These are phyloP conservation scores for Pleurotus cornucopiae DNA, from an alignment of 768 basidiomycete genomes.

Conservation along the genomic window DNA sequence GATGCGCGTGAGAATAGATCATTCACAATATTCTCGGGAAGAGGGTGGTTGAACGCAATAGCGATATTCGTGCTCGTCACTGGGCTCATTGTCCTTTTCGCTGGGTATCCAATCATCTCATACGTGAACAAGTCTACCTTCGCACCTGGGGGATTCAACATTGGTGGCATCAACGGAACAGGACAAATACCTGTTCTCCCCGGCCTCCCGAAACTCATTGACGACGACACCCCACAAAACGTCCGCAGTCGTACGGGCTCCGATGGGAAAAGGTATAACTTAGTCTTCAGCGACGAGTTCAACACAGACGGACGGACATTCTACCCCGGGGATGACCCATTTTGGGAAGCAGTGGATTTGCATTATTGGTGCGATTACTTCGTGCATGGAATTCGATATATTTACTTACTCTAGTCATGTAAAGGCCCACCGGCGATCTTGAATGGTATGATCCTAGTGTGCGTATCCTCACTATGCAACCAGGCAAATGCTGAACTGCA, in stretches of 20 bases:
- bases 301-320: slow-evolving; percentile 54
- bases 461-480: slow-evolving; percentile 15
- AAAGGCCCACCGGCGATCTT: slow-evolving; percentile 63
- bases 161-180: slow-evolving; percentile 84
- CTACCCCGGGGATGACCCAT: slow-evolving; percentile 79
- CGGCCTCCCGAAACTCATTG: slow-evolving; percentile 67
- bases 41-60: slow-evolving; percentile 81
- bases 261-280: slow-evolving; percentile 74
- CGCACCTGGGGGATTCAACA: slow-evolving; percentile 59
- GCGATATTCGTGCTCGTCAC: slow-evolving; percentile 66
- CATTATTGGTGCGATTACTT: slow-evolving; percentile 66
- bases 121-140: slow-evolving; percentile 36
- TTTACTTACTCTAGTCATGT: slow-evolving; percentile 7
- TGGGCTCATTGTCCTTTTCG: slow-evolving; percentile 76
- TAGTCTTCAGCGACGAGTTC: slow-evolving; percentile 87
- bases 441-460: slow-evolving; percentile 84
- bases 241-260: slow-evolving; percentile 56
- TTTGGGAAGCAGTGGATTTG: slow-evolving; percentile 83
- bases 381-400: background rate
- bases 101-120: slow-evolving; percentile 81
- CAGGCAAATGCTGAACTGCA: background rate
- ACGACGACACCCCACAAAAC: slow-evolving; percentile 64
- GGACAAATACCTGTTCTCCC: slow-evolving; percentile 84
- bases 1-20: slow-evolving; percentile 55
- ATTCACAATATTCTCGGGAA: slow-evolving; percentile 71